phyloP scores from a whole-genome alignment of 345 rosid genomes.

The Eucalyptus grandis region DNA sequence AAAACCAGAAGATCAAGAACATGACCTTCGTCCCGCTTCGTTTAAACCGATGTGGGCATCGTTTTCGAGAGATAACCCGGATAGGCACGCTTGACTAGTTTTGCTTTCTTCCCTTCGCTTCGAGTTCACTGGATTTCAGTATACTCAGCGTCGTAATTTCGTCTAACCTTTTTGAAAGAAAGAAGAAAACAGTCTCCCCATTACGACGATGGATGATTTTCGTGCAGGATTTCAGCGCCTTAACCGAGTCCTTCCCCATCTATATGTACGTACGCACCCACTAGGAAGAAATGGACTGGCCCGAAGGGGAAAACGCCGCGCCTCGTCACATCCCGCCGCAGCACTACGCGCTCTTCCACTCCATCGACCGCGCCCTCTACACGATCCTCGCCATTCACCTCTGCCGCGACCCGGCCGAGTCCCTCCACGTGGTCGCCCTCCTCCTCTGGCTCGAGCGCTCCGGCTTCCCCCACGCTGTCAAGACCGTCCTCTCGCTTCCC shows the following conservation, averaged over 20 bases:
- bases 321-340: not conserved
- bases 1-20: not conserved
- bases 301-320: not conserved
- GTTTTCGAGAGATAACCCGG: not conserved
- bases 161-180: not conserved
- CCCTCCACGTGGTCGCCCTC: slow-evolving; percentile 24
- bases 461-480: slow-evolving; percentile 5
- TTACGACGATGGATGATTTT: not conserved
- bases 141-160: not conserved
- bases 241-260: not conserved
- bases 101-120: not conserved
- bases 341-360: slow-evolving; percentile 26
- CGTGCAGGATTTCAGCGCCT: not conserved
- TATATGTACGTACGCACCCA: not conserved
- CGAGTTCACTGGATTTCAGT: not conserved
- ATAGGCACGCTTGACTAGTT: not conserved
- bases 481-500: slow-evolving; percentile 23
- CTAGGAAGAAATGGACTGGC: not conserved
- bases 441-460: slow-evolving; percentile 44
- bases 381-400: slow-evolving; percentile 18
- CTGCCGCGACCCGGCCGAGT: slow-evolving; percentile 29
- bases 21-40: not conserved
- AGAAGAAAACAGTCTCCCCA: not conserved
- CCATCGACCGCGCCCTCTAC: slow-evolving; percentile 33
- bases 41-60: not conserved